Conservation (phyloP, 2,329 filamentous ascomycete species). For the Aspergillus costaricaensis region DNA sequence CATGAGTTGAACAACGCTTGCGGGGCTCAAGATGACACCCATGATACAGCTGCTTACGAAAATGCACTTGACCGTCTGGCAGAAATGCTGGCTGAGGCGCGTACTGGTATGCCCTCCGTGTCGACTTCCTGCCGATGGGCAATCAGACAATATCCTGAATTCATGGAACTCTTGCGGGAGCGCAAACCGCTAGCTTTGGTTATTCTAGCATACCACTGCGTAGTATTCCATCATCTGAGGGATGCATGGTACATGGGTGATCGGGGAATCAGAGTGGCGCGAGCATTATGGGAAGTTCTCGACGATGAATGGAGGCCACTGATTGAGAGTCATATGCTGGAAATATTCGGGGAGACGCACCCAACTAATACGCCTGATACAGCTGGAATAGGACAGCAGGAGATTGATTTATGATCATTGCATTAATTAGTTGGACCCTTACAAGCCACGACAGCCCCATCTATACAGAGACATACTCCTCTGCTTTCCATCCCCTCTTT, state of each 20-base stretch:
- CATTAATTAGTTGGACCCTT: neutral
- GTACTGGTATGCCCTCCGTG: slow-evolving; percentile 54
- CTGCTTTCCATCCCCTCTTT: slow-evolving; percentile 18
- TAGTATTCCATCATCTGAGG: slow-evolving; percentile 59
- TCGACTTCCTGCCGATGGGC: slow-evolving; percentile 45
- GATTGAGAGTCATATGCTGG: slow-evolving; percentile 33
- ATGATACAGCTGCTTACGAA: slow-evolving; percentile 28
- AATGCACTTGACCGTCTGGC: slow-evolving; percentile 30
- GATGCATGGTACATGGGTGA: slow-evolving; percentile 69
- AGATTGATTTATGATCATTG: neutral
- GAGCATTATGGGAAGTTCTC: slow-evolving; percentile 53
- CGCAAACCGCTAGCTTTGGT: slow-evolving; percentile 52
- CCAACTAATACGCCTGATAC: neutral
- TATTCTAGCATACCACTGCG: slow-evolving; percentile 62
- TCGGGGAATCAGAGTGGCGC: slow-evolving; percentile 65
- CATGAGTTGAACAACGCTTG: slow-evolving; percentile 31
- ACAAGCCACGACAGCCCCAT: neutral
- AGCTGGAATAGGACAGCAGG: neutral
- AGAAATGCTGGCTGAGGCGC: slow-evolving; percentile 29
- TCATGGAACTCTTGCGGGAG: slow-evolving; percentile 40
- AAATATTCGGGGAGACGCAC: slow-evolving; percentile 31
- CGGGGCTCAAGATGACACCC: slow-evolving; percentile 21
- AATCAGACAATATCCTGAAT: slow-evolving; percentile 36
- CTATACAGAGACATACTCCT: slow-evolving; percentile 14
- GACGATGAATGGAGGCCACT: slow-evolving; percentile 35